Conservation (phyloP, 1,139 yeast genomes). For the Geotrichum restrictum region DNA sequence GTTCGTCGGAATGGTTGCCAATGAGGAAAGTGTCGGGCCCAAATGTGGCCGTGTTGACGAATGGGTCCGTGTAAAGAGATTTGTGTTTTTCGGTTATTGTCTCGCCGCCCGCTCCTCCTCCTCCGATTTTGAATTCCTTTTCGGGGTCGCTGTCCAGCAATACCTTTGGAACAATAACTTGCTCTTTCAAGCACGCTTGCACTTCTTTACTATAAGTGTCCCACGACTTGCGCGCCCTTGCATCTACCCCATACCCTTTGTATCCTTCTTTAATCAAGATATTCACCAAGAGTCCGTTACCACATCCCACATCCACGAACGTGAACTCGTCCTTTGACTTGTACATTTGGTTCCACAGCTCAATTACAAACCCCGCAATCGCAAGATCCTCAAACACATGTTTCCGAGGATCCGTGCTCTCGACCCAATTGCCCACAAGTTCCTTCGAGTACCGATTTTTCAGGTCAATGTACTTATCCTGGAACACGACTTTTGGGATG, state of each 20-base stretch:
- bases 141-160: slow-evolving; percentile 65
- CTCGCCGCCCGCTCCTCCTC: slow-evolving; percentile 2
- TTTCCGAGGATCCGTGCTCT: slow-evolving; percentile 88
- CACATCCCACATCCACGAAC: slow-evolving; percentile 91
- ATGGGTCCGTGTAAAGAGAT: slow-evolving; percentile 50
- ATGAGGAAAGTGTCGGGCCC: slow-evolving; percentile 71
- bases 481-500: slow-evolving; percentile 77
- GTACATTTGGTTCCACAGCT: slow-evolving; percentile 69
- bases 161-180: slow-evolving; percentile 72
- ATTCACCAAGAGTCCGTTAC: slow-evolving; percentile 83
- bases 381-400: slow-evolving; percentile 97
- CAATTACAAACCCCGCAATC: slow-evolving; percentile 91
- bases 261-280: slow-evolving; percentile 76
- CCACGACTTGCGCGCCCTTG: slow-evolving; percentile 89
- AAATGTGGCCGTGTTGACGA: slow-evolving; percentile 64
- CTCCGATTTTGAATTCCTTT: slow-evolving; percentile 13
- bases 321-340: slow-evolving; percentile 49
- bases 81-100: slow-evolving; percentile 10
- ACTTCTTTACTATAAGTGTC: slow-evolving; percentile 59
- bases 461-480: slow-evolving; percentile 71
- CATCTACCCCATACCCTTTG: slow-evolving; percentile 82
- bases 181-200: slow-evolving; percentile 58
- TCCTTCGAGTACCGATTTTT: slow-evolving; percentile 77
- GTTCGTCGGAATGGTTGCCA: slow-evolving; percentile 93
- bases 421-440: slow-evolving; percentile 83